Base-by-base conservation (phyloP, 2,329 filamentous ascomycete species). In the Penicillium sp. region DNA sequence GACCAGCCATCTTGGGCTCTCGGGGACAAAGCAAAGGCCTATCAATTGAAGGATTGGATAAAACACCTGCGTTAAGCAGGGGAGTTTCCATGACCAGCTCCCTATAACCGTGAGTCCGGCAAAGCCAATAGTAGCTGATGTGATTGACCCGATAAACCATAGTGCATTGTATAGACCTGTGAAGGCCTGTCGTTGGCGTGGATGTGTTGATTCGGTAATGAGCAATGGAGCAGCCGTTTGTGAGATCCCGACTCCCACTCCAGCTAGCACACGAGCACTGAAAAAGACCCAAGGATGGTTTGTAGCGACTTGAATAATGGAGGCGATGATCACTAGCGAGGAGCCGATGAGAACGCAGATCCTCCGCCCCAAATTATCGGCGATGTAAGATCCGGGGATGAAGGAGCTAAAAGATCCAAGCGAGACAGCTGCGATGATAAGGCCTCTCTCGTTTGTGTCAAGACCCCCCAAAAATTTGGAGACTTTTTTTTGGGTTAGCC, bases 1-100 rank as follows among this genome's bases (percentile, higher is more conserved):
- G 51, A 84, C 82, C 22, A 86, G 74, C 84, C 84, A 87, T 54
- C 85, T 73, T 2, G 85, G 85, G 3, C 82, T 85, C 63, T 88
- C 85, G 0, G 85, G 85, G 1, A 87, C 73, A 60, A 85, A 78
- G 53, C 78, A 83, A 4, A 80, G 75, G 22, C 78, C 71, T 30
- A 77, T 35, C 42, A 82, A 72, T 45, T 85, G 81, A 7, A 85
- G 64, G 4, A 67, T 60, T 22, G 73, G 75, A 40, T 78, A 73
- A 1, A 76, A 73, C 10, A 75, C 72, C 63, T 84, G 82, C 12
- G 83, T 69, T 60, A 83, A 71, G n/a, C 84, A 79, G 0, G 85
- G 85, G 12, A 84, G 76, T 25, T 82, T 73, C 86, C 86, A 88
- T 0, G 82, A 66, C 67, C 65, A 68, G 45, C 57, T 60, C 12